These are phyloP conservation scores for Gloeopeniophorella convolvens DNA, from an alignment of 768 basidiomycete species.

Conservation along the genomic window DNA sequence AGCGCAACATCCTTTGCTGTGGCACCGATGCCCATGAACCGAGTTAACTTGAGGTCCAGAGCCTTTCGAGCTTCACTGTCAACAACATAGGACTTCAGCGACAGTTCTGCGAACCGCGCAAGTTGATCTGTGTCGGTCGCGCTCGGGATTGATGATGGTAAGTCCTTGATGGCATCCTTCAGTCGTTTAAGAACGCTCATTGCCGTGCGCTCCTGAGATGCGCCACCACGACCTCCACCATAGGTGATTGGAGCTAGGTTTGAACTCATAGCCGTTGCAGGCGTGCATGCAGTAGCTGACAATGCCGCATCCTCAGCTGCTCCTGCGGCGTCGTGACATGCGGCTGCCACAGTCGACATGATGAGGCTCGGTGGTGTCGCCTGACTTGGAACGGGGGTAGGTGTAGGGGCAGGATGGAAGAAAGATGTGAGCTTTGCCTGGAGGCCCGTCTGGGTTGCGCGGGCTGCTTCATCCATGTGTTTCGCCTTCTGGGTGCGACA, in stretches of 20 bases:
- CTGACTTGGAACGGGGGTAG: too few relatives aligned
- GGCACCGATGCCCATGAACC: background rate
- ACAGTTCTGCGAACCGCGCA: background rate
- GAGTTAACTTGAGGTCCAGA: background rate
- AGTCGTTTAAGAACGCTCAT: background rate
- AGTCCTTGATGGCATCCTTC: background rate
- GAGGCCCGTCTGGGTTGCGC: background rate
- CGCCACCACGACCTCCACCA: too few relatives aligned
- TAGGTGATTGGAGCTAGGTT: too few relatives aligned
- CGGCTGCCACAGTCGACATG: too few relatives aligned
- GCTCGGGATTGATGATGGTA: background rate
- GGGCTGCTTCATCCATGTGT: background rate
- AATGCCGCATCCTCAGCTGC: too few relatives aligned
- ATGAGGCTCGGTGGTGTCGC: too few relatives aligned
- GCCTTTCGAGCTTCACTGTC: background rate
- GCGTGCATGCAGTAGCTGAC: too few relatives aligned
- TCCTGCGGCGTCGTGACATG: too few relatives aligned
- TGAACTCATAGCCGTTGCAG: too few relatives aligned
- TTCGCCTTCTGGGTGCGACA: background rate
- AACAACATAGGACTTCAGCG: background rate
- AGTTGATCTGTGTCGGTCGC: background rate
- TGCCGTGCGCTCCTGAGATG: too few relatives aligned
- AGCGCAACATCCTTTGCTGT: background rate
- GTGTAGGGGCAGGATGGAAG: background rate
- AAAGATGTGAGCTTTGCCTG: background rate